Conservation (phyloP, 1,284 basidiomycete genomes). For the Trametes versicolor region DNA sequence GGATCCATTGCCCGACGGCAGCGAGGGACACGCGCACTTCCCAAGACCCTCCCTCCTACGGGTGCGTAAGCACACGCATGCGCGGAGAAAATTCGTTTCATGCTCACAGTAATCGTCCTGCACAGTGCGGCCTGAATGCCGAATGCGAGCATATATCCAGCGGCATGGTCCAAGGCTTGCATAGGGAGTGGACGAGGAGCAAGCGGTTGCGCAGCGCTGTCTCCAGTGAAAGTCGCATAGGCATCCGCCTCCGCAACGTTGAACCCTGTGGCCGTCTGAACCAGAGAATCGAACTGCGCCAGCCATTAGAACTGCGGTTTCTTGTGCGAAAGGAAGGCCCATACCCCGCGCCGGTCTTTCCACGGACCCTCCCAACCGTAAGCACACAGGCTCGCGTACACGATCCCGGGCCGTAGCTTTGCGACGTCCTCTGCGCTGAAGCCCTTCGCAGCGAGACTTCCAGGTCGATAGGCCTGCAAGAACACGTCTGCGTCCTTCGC, state of each 20-base stretch:
- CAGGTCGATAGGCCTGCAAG: constrained; percentile 73
- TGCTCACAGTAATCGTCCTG: constrained; percentile 59
- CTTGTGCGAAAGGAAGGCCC: constrained; percentile 23
- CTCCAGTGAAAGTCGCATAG: constrained; percentile 46
- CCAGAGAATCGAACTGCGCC: constrained; percentile 70
- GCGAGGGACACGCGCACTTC: constrained; percentile 69
- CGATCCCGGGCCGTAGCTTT: constrained; percentile 57
- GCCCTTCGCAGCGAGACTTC: constrained; percentile 58
- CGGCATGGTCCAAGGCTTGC: constrained; percentile 71
- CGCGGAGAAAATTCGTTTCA: neutral
- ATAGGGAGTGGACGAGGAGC: constrained; percentile 63
- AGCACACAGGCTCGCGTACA: constrained; percentile 66
- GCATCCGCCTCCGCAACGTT: constrained; percentile 66
- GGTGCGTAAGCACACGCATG: neutral
- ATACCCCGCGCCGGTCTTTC: constrained; percentile 63
- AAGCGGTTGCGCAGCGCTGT: constrained; percentile 27
- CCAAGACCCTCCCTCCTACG: constrained; percentile 71
- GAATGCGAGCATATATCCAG: constrained; percentile 68
- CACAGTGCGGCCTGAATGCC: constrained; percentile 66
- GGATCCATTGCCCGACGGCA: constrained; percentile 64
- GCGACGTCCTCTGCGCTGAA: constrained; percentile 58
- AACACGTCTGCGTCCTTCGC: constrained; percentile 64
- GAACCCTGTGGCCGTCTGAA: constrained; percentile 73
- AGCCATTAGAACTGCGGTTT: neutral
- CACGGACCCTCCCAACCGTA: constrained; percentile 73